Evolutionary conservation across 2,329 filamentous ascomycete genomes (phyloP), one percentile per base, ranked within the genome.

Genomic region (Aureobasidium namibiae): DNA sequence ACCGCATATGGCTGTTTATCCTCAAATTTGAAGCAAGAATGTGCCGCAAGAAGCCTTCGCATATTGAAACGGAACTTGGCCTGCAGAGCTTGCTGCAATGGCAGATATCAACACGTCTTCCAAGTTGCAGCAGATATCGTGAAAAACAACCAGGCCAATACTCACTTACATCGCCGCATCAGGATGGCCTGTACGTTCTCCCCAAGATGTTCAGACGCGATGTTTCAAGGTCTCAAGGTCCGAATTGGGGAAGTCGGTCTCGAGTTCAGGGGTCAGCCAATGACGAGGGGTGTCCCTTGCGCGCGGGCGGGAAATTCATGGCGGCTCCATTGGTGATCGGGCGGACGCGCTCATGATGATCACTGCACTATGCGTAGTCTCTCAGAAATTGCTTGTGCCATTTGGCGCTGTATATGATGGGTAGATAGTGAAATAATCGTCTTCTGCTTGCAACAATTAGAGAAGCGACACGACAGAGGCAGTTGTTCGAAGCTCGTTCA

Each of bases 221-320:
- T 53, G 23, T 45, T n/a, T n/a, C n/a, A n/a, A n/a, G n/a, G n/a
- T n/a, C 36, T 33, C 31, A 26, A 44, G 18, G 13, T 45, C 29
- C 52, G 26, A 21, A 21, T 36, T 50, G 46, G 31, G 14, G 46
- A 38, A 50, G 11, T 23, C 39, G 39, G 52, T 56, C 39, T 56
- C 52, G 52, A 56, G n/a, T n/a, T n/a, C n/a, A n/a, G n/a, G 21
- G 10, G 18, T 23, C 38, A 16, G 33, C 53, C 53, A 57, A 57
- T 57, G 54, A 57, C 42, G 42, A 38, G 21, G 18, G 24, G 42
- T 23, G 41, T 57, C 54, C 52, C 52, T 56, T 36, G 24, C 39
- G 50, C 52, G 52, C n/a, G n/a, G 48, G 24, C 41, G 41, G 41
- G 54, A 42, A 57, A 57, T 45, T 56, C 54, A 57, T 38, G 33